Conservation (phyloP, 306 rosid species). For the Medicago lupulina region DNA sequence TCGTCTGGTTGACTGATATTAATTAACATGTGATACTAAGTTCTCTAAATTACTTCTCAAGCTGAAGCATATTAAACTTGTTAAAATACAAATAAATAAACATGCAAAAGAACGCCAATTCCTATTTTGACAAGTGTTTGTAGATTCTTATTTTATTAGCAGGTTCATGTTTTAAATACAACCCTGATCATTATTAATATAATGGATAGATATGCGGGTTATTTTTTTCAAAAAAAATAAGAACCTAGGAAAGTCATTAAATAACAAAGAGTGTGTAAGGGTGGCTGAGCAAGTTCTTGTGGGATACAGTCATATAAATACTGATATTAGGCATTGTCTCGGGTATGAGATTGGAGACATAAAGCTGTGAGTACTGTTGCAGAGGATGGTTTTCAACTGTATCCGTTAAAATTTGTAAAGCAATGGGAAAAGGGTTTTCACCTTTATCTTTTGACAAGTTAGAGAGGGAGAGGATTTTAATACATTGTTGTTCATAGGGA, state of each 20-base stretch:
- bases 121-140: too few species aligned
- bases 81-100: too few species aligned
- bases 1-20: neutral
- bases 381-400: too few species aligned
- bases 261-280: neutral
- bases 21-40: conserved; percentile 2
- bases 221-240: neutral
- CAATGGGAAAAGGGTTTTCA: too few species aligned
- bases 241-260: neutral
- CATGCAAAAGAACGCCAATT: too few species aligned
- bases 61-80: too few species aligned
- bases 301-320: neutral
- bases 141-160: neutral
- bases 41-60: neutral
- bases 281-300: neutral
- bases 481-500: too few species aligned
- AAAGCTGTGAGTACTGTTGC: too few species aligned
- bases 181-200: neutral
- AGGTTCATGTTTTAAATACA: neutral
- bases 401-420: too few species aligned
- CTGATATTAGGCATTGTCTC: neutral
- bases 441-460: too few species aligned
- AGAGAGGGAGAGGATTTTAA: too few species aligned
- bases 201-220: neutral
- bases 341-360: neutral